phyloP scores from a whole-genome alignment of 768 basidiomycete species.

The Lactarius hatsudake region DNA sequence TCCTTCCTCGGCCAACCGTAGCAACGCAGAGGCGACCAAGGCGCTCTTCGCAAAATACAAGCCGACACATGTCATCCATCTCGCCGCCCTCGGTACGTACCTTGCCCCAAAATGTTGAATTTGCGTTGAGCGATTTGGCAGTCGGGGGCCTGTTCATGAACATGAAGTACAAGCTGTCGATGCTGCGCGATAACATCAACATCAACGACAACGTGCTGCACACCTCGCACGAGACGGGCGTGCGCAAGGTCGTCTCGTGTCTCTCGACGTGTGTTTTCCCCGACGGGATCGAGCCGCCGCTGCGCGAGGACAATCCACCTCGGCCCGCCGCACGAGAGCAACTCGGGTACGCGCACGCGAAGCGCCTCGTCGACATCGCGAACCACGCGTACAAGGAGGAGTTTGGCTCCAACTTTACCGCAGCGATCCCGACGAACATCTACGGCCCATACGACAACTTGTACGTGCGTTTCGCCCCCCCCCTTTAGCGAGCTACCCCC shows the following conservation, averaged over 20 bases:
- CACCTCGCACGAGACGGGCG: slow-evolving; percentile 59
- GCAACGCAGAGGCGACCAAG: slow-evolving; percentile 66
- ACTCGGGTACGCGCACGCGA: slow-evolving; percentile 95
- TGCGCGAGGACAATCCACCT: slow-evolving; percentile 89
- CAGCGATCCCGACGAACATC: slow-evolving; percentile 95
- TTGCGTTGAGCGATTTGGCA: slow-evolving; percentile 31
- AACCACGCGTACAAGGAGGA: slow-evolving; percentile 97
- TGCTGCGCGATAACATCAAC: slow-evolving; percentile 89
- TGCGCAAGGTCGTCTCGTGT: slow-evolving; percentile 84
- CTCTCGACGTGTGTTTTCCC: slow-evolving; percentile 97
- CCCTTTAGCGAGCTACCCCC: not conserved
- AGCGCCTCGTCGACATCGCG: slow-evolving; percentile 91
- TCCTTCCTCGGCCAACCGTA: slow-evolving; percentile 53
- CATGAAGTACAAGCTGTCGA: slow-evolving; percentile 93
- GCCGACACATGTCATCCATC: slow-evolving; percentile 94
- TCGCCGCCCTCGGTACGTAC: slow-evolving; percentile 78
- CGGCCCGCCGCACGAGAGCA: slow-evolving; percentile 89
- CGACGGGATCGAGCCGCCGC: slow-evolving; percentile 88
- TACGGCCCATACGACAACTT: slow-evolving; percentile 95
- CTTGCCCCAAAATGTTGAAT: not conserved
- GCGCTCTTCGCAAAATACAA: slow-evolving; percentile 85
- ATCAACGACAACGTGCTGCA: slow-evolving; percentile 95
- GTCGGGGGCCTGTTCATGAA: slow-evolving; percentile 95
- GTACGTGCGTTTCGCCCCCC: slow-evolving; percentile 40
- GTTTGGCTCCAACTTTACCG: slow-evolving; percentile 93